Conservation (phyloP, 106 monocot species). For the Narthecium ossifragum region DNA sequence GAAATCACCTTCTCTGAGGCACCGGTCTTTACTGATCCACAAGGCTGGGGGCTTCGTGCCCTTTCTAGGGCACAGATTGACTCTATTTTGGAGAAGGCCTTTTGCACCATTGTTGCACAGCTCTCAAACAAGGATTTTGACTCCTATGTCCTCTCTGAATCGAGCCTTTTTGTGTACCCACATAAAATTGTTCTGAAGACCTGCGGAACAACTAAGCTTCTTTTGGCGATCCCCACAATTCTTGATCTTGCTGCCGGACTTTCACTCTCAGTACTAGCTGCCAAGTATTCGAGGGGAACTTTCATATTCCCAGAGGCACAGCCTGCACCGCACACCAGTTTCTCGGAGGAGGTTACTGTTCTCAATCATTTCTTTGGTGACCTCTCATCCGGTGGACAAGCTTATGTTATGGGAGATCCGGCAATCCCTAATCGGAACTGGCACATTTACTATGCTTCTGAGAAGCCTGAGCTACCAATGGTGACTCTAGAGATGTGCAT, state of each 20-base stretch:
- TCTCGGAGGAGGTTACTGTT: conserved; percentile 66
- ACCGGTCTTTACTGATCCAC: conserved; percentile 44
- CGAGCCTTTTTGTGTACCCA: conserved; percentile 87
- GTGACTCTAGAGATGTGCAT: conserved; percentile 96
- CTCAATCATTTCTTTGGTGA: conserved; percentile 55
- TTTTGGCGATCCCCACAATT: conserved; percentile 64
- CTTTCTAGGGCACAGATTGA: conserved; percentile 67
- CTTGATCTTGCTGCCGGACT: conserved; percentile 57
- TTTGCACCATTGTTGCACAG: conserved; percentile 74
- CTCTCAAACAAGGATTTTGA: conserved; percentile 85
- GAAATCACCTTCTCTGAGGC: conserved; percentile 74
- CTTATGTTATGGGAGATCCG: conserved; percentile 60
- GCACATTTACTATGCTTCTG: conserved; percentile 84
- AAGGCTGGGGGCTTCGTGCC: conserved; percentile 54
- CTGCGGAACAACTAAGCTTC: conserved; percentile 88
- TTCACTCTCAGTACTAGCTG: conserved; percentile 40
- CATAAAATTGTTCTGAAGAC: conserved; percentile 81
- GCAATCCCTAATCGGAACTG: conserved; percentile 50
- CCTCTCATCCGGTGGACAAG: conserved; percentile 52
- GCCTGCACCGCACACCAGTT: conserved; percentile 78
- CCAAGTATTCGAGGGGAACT: conserved; percentile 74
- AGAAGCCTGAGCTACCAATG: conserved; percentile 45
- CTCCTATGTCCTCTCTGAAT: conserved; percentile 94
- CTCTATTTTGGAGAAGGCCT: conserved; percentile 56
- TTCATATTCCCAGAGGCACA: conserved; percentile 83